phyloP scores from a whole-genome alignment of 2,329 filamentous ascomycete genomes.

The Microascus cirrosus region DNA sequence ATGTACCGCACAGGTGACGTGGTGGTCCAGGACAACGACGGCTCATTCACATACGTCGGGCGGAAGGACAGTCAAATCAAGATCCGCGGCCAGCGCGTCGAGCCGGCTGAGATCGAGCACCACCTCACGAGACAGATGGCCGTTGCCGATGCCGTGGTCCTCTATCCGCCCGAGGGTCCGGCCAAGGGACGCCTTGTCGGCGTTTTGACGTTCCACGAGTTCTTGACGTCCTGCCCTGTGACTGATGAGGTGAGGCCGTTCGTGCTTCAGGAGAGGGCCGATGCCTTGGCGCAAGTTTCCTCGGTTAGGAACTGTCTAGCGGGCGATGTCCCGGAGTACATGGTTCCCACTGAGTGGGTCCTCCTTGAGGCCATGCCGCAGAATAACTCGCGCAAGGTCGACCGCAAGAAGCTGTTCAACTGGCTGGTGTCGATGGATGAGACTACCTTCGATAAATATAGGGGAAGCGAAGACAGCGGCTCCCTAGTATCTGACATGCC shows the following conservation, averaged over 20 bases:
- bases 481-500: neutral
- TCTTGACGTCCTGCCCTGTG: neutral
- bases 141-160: conserved; percentile 20
- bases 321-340: conserved; percentile 20
- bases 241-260: neutral
- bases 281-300: neutral
- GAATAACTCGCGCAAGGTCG: conserved; percentile 35
- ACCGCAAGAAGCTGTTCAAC: conserved; percentile 32
- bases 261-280: neutral
- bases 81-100: conserved; percentile 53
- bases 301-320: neutral
- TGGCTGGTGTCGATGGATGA: conserved; percentile 10
- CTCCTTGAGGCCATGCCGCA: conserved; percentile 32
- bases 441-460: neutral
- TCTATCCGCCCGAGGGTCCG: conserved; percentile 16
- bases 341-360: conserved; percentile 35
- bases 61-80: conserved; percentile 59
- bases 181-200: neutral
- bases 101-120: conserved; percentile 43
- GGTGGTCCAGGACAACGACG: conserved; percentile 11
- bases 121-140: conserved; percentile 23
- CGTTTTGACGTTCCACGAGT: neutral
- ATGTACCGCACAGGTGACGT: conserved; percentile 12
- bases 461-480: neutral
- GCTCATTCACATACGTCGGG: conserved; percentile 35